Percentiles rank a stretch among this genome's conserved stretches.
Evolutionary conservation across 371 early-diverging fungal species (phyloP).

Genomic region (Syncephalastrum sp.): DNA sequence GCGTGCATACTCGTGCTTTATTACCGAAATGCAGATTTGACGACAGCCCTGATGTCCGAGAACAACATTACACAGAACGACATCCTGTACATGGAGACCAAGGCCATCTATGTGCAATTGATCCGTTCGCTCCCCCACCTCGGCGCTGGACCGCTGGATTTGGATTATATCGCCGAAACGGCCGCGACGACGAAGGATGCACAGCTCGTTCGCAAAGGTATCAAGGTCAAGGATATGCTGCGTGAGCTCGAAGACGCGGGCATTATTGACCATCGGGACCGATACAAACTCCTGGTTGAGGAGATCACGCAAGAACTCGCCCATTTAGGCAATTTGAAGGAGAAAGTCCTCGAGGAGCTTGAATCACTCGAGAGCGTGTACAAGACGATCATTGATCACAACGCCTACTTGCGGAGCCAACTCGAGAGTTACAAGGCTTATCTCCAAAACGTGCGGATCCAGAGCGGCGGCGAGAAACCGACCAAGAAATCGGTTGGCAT

Average conservation of each 20-base stretch:
- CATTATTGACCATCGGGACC: constrained; percentile 76
- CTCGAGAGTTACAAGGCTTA: constrained; percentile 94
- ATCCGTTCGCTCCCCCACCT: constrained; percentile 77
- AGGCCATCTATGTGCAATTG: constrained; percentile 90
- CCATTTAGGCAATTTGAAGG: constrained; percentile 88
- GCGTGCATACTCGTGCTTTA: background rate
- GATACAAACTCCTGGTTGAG: constrained; percentile 79
- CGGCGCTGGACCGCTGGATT: constrained; percentile 48
- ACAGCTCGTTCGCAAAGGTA: constrained; percentile 83
- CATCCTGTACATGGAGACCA: constrained; percentile 93
- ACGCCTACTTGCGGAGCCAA: constrained; percentile 86
- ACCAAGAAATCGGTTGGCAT: constrained; percentile 46
- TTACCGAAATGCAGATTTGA: constrained; percentile 33
- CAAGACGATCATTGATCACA: constrained; percentile 92
- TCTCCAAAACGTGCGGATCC: constrained; percentile 90
- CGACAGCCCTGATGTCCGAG: constrained; percentile 67
- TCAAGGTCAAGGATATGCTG: constrained; percentile 92
- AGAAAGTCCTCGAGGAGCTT: constrained; percentile 81
- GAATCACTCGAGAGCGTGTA: constrained; percentile 78
- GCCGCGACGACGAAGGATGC: constrained; percentile 88
- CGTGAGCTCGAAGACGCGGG: constrained; percentile 78
- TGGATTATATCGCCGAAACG: constrained; percentile 79
- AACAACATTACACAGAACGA: constrained; percentile 89
- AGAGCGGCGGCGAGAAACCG: constrained; percentile 59
- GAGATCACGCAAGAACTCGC: constrained; percentile 86